Base-by-base conservation (phyloP, 805 yeast genomes). In the Saturnispora besseyi region DNA sequence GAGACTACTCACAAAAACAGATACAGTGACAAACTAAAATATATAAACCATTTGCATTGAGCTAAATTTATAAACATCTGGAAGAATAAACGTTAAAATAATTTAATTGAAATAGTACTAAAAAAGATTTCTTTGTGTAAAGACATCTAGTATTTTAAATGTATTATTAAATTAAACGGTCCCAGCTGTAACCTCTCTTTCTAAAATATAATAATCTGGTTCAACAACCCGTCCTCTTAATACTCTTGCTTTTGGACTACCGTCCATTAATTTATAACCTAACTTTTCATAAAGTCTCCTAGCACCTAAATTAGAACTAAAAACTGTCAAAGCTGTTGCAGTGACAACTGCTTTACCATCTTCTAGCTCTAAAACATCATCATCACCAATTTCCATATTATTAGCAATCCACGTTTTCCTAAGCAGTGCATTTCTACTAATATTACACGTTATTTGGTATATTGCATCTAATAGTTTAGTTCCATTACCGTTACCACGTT, bases 401-500 rank as follows among this genome's bases (percentile, higher is more conserved):
- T 41, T 21, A 15, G 22, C 31, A 11, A 44, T 29, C 55, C 55
- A 52, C 15, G 46, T 26, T 37, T 50, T 36, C 15, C 42, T 44
- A 13, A 52, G n/a, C 12, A 5, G 21, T 3, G 15, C 5, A 10
- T 49, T 37, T 7, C 36, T 13, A 44, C 55, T 57, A 5, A 65
- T 37, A 6, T 4, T 4, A 9, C 15, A 45, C 0, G 70, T 66
- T 4, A 73, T 50, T 0, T 44, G 12, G 45, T 75, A 76, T 32
- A 78, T 65, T 0, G 50, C 15, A 0, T 36, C 28, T 50, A 80
- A 62, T n/a, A 79, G 53, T 10, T 15, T 15, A 0, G 69, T 44
- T 0, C 85, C 86, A 0, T 73, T 28, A 8, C 62, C 56, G 2
- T 43, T 34, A 1, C 64, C 62, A 44, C 77, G 76, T 50, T 53